phyloP scores from a whole-genome alignment of 805 yeast genomes.

The Nakazawaea peltata region DNA sequence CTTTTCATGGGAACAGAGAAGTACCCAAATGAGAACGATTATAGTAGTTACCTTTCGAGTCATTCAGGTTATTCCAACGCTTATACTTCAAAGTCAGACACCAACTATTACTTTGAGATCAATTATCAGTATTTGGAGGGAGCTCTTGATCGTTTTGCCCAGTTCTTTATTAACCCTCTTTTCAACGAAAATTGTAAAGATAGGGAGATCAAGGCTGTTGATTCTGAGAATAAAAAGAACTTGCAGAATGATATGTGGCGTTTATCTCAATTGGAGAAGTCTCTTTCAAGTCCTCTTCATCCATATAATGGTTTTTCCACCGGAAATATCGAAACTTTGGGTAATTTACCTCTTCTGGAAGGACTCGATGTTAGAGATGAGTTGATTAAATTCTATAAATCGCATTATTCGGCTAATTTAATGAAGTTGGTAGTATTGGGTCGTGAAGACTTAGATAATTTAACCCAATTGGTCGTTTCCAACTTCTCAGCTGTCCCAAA shows the following conservation, averaged over 20 bases:
- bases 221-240: constrained; percentile 92
- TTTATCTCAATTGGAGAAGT: constrained; percentile 73
- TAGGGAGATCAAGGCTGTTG: constrained; percentile 90
- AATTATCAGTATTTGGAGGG: constrained; percentile 70
- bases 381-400: constrained; percentile 63
- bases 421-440: constrained; percentile 87
- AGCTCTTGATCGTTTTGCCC: constrained; percentile 88
- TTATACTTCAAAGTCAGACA: constrained; percentile 79
- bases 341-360: constrained; percentile 47
- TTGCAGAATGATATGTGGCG: constrained; percentile 89
- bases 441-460: constrained; percentile 63
- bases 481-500: constrained; percentile 60
- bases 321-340: constrained; percentile 75
- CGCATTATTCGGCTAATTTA: constrained; percentile 74
- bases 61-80: constrained; percentile 92
- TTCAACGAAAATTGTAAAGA: constrained; percentile 71
- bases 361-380: constrained; percentile 77
- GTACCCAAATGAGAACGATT: constrained; percentile 70
- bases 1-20: constrained; percentile 75
- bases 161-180: constrained; percentile 82
- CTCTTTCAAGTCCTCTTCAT: constrained; percentile 63
- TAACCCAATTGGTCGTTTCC: constrained; percentile 63
- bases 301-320: constrained; percentile 88
- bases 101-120: constrained; percentile 87
- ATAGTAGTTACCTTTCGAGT: constrained; percentile 63